These are phyloP conservation scores for Orbilia brochopaga DNA, from an alignment of 2,329 filamentous ascomycete genomes.

Conservation along the genomic window DNA sequence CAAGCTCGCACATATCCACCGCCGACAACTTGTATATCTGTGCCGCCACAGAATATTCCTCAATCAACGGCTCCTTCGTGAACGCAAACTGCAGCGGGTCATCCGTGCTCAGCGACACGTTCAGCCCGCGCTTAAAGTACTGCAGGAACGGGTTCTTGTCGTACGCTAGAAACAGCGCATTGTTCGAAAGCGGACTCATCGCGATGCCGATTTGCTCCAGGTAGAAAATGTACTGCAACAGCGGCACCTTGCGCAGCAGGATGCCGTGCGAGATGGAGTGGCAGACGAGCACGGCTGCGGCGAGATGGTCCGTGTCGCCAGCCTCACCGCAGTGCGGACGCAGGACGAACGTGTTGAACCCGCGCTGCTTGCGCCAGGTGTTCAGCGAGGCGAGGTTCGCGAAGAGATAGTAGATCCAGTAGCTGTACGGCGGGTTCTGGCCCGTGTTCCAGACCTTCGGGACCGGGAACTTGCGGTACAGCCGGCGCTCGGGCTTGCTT, in stretches of 20 bases:
- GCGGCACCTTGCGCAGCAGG: slow-evolving; percentile 86
- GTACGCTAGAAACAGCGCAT: slow-evolving; percentile 93
- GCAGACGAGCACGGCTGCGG: slow-evolving; percentile 86
- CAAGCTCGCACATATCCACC: slow-evolving; percentile 97
- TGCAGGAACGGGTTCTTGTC: slow-evolving; percentile 95
- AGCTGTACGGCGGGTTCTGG: slow-evolving; percentile 97
- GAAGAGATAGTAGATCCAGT: slow-evolving; percentile 98
- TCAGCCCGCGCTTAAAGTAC: slow-evolving; percentile 93
- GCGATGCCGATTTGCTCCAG: slow-evolving; percentile 97
- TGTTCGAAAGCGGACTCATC: slow-evolving; percentile 99
- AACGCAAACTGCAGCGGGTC: slow-evolving; percentile 98
- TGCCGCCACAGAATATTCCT: slow-evolving; percentile 96
- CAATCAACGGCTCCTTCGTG: slow-evolving; percentile 95
- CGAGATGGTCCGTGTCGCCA: slow-evolving; percentile 93
- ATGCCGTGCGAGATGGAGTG: slow-evolving; percentile 97
- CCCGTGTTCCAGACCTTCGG: slow-evolving; percentile 87
- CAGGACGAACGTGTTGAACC: slow-evolving; percentile 93
- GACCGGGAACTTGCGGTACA: slow-evolving; percentile 95
- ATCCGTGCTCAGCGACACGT: slow-evolving; percentile 94
- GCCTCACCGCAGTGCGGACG: slow-evolving; percentile 96
- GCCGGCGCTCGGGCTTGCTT: slow-evolving; percentile 89
- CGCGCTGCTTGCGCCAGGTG: slow-evolving; percentile 83
- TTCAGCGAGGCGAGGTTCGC: slow-evolving; percentile 94
- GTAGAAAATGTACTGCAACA: slow-evolving; percentile 97
- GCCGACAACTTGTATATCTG: slow-evolving; percentile 98